Evolutionary conservation across 805 yeast genomes (phyloP).

Genomic region (Ogataea minuta): DNA sequence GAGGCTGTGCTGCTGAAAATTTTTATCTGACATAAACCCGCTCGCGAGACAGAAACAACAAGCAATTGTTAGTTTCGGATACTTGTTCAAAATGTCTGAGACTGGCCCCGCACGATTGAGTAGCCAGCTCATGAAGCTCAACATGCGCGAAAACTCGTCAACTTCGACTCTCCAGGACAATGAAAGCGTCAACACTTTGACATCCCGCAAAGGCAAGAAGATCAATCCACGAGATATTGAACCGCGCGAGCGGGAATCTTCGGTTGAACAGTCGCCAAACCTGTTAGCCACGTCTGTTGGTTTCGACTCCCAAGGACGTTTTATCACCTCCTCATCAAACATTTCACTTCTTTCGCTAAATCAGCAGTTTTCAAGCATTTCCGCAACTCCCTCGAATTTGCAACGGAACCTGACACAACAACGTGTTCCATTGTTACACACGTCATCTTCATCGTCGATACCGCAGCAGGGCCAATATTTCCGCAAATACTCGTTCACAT

Average conservation of each 20-base stretch:
- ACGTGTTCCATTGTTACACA: slow-evolving; percentile 17
- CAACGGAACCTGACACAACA: slow-evolving; percentile 21
- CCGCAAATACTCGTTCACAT: slow-evolving; percentile 22
- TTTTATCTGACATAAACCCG: slow-evolving; percentile 8
- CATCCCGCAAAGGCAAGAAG: slow-evolving; percentile 8
- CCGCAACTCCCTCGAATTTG: slow-evolving; percentile 16
- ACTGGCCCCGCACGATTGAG: not conserved
- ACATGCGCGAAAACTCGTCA: slow-evolving; percentile 3
- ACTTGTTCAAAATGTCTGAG: slow-evolving; percentile 1
- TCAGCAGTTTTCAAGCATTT: slow-evolving; percentile 20
- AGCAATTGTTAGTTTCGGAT: too few species aligned
- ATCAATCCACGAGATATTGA: slow-evolving; percentile 13
- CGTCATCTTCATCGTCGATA: slow-evolving; percentile 11
- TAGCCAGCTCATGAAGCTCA: slow-evolving; percentile 2
- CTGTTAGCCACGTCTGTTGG: slow-evolving; percentile 38
- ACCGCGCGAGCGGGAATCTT: not conserved
- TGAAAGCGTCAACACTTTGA: slow-evolving; percentile 16
- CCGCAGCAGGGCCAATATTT: slow-evolving; percentile 12
- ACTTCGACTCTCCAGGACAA: slow-evolving; percentile 6
- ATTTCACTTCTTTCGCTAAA: slow-evolving; percentile 36
- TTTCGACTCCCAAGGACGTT: slow-evolving; percentile 30
- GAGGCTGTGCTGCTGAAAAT: slow-evolving; percentile 8
- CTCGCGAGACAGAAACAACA: slow-evolving; percentile 1
- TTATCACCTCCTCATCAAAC: slow-evolving; percentile 37
- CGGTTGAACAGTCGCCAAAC: slow-evolving; percentile 26